Percentiles rank a stretch among this genome's conserved stretches.
phyloP scores from a whole-genome alignment of 2,329 filamentous ascomycete genomes.

The Aspergillus quadricinctus region DNA sequence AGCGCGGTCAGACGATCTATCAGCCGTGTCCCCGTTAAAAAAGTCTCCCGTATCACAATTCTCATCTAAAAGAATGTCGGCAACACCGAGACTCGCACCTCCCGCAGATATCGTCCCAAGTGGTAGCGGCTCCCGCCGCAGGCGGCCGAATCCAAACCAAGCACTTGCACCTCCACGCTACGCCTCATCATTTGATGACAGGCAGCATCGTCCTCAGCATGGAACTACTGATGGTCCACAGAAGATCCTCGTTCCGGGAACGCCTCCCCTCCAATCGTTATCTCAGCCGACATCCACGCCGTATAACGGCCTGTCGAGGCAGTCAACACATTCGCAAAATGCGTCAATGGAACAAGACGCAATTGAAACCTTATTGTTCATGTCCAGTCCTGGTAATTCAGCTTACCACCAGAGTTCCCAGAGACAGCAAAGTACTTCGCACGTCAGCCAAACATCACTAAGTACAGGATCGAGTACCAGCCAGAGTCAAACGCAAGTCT shows the following conservation, averaged over 20 bases:
- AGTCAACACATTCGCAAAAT: slow-evolving; percentile 39
- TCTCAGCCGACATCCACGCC: slow-evolving; percentile 15
- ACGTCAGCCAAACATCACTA: slow-evolving; percentile 24
- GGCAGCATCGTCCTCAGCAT: slow-evolving; percentile 31
- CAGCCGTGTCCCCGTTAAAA: slow-evolving; percentile 10
- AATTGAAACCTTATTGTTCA: slow-evolving; percentile 48
- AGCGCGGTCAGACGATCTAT: slow-evolving; percentile 9
- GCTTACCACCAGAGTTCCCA: slow-evolving; percentile 39
- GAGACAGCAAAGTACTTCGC: slow-evolving; percentile 13
- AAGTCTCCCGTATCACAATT: slow-evolving; percentile 13
- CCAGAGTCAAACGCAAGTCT: slow-evolving; percentile 12
- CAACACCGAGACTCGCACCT: slow-evolving; percentile 38
- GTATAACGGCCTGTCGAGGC: slow-evolving; percentile 19
- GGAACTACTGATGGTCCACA: slow-evolving; percentile 21
- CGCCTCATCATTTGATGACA: slow-evolving; percentile 23
- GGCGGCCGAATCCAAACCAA: slow-evolving; percentile 37
- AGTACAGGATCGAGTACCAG: slow-evolving; percentile 10
- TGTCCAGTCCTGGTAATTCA: slow-evolving; percentile 48
- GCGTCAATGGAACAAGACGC: slow-evolving; percentile 48
- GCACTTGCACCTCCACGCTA: slow-evolving; percentile 12
- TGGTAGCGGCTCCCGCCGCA: slow-evolving; percentile 25
- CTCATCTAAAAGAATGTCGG: slow-evolving; percentile 16
- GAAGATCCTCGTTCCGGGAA: slow-evolving; percentile 23
- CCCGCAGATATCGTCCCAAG: slow-evolving; percentile 41
- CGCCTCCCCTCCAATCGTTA: slow-evolving; percentile 27